Conservation (phyloP, 2,329 filamentous ascomycete species). For the Microcyclospora tardicrescens region DNA sequence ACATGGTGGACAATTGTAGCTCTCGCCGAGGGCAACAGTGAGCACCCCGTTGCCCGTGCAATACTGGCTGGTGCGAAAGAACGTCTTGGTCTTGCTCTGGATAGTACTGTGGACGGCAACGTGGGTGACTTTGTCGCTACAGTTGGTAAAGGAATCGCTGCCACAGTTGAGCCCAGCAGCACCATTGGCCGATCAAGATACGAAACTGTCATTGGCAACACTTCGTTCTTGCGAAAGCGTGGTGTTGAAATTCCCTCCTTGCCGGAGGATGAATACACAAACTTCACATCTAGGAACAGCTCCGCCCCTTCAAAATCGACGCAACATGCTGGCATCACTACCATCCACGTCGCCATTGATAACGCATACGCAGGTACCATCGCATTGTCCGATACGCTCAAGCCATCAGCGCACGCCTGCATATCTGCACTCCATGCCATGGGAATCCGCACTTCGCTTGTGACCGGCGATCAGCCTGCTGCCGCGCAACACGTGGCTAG, state of each 20-base stretch:
- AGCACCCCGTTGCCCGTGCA: conserved; percentile 90
- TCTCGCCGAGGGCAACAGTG: conserved; percentile 87
- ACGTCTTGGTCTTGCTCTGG: conserved; percentile 58
- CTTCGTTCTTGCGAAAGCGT: conserved; percentile 59
- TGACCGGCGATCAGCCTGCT: conserved; percentile 80
- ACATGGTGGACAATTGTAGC: conserved; percentile 96
- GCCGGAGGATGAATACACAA: conserved; percentile 40
- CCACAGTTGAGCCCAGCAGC: conserved; percentile 63
- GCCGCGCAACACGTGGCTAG: conserved; percentile 75
- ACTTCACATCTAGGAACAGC: conserved; percentile 18
- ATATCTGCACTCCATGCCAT: conserved; percentile 73
- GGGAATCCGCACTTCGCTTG: conserved; percentile 76
- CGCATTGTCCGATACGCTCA: conserved; percentile 79
- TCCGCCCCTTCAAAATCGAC: conserved; percentile 28
- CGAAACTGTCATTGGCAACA: conserved; percentile 71
- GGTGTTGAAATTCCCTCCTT: conserved; percentile 48
- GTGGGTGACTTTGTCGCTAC: conserved; percentile 72
- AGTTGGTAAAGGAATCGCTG: conserved; percentile 75
- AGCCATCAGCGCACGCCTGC: conserved; percentile 68
- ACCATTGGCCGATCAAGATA: conserved; percentile 58
- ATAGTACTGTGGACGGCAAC: conserved; percentile 67
- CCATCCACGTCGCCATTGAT: conserved; percentile 84
- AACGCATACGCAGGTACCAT: conserved; percentile 68
- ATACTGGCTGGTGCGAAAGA: conserved; percentile 63
- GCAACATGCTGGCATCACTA: conserved; percentile 58